Conservation (phyloP, 148 eudicot species). For the Fagopyrum esculentum region DNA sequence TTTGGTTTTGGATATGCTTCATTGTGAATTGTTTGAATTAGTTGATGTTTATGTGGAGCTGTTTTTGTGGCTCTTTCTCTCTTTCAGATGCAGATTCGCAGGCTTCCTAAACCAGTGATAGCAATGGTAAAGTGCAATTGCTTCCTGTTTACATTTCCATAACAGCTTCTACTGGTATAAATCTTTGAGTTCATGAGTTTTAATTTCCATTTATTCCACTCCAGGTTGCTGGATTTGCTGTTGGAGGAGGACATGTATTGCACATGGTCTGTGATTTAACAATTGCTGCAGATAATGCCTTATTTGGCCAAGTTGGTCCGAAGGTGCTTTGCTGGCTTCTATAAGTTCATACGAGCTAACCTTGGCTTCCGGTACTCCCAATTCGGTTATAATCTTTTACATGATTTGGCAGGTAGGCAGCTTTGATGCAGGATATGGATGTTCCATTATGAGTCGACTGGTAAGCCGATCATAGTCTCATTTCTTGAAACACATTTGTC, state of each 20-base stretch:
- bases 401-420: constrained; percentile 69
- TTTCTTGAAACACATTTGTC: not conserved
- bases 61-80: not conserved
- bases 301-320: constrained; percentile 96
- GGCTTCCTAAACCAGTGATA: constrained; percentile 95
- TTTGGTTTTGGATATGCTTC: not conserved
- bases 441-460: constrained; percentile 91
- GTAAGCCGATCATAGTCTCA: constrained; percentile 30
- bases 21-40: not conserved
- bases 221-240: constrained; percentile 98
- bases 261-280: constrained; percentile 98
- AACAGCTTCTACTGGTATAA: not conserved
- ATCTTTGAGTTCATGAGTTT: not conserved
- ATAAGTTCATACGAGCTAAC: not conserved
- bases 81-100: constrained; percentile 73
- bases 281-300: constrained; percentile 94
- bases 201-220: not conserved
- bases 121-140: constrained; percentile 61
- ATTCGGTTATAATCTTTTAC: not conserved
- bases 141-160: not conserved
- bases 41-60: not conserved
- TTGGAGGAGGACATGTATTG: constrained; percentile 92
- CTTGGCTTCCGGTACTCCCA: too few species aligned
- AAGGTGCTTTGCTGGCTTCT: constrained; percentile 41
- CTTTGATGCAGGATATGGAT: constrained; percentile 97